Conservation (phyloP, 2,329 filamentous ascomycete species). For the Ciborinia camelliae region DNA sequence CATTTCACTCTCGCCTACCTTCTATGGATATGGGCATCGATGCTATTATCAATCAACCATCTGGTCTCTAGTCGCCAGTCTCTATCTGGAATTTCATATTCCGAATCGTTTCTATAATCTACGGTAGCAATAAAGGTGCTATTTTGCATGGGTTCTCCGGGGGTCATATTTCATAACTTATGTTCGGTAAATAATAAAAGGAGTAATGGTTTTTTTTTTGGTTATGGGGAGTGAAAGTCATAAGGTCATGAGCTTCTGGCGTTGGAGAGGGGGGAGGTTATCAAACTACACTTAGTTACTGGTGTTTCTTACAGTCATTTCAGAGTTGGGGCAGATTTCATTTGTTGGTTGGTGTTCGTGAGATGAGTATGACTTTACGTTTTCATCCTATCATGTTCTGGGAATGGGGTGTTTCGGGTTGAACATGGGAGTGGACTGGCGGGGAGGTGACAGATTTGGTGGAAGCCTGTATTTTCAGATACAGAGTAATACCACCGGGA, state of each 20-base stretch:
- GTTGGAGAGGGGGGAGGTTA: background rate
- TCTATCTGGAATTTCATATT: background rate
- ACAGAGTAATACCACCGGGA: slow-evolving; percentile 2
- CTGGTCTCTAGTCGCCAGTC: slow-evolving; percentile 16
- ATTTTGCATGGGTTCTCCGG: background rate
- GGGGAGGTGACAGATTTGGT: background rate
- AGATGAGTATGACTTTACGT: slow-evolving; percentile 15
- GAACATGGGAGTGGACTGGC: background rate
- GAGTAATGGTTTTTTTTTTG: background rate
- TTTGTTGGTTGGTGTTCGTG: background rate
- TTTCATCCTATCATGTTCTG: background rate
- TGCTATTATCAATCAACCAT: slow-evolving; percentile 53
- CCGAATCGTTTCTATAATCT: slow-evolving; percentile 1
- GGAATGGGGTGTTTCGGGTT: slow-evolving; percentile 7
- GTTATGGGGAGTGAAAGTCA: background rate
- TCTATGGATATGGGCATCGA: slow-evolving; percentile 61
- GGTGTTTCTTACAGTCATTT: slow-evolving; percentile 14
- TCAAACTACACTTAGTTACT: background rate
- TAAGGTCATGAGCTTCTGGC: background rate
- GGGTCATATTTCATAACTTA: slow-evolving; percentile 2
- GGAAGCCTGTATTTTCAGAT: background rate
- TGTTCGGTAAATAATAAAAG: slow-evolving; percentile 14
- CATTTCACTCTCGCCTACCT: slow-evolving; percentile 41
- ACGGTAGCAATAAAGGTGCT: background rate
- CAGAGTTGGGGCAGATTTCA: background rate